These are phyloP conservation scores for Ceriops zippeliana DNA, from an alignment of 345 rosid species.

Conservation along the genomic window DNA sequence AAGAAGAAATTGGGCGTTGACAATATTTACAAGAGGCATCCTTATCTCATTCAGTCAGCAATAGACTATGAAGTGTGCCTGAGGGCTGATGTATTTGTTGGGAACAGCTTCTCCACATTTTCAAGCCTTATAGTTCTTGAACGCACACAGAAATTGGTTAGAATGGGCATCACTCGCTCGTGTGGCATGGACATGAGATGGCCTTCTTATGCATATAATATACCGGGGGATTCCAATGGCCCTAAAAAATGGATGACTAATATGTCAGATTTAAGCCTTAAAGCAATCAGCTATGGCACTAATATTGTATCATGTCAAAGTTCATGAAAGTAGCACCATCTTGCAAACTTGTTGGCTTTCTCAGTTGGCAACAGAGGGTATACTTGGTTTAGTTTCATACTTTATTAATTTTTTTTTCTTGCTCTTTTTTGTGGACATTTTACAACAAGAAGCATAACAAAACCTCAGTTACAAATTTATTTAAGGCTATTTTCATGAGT, in stretches of 20 bases:
- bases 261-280: constrained; percentile 73
- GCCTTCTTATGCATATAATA: constrained; percentile 89
- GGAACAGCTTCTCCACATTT: constrained; percentile 94
- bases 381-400: too few species aligned
- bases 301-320: constrained; percentile 61
- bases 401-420: too few species aligned
- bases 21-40: constrained; percentile 62
- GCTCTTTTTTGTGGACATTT: too few species aligned
- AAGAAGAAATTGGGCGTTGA: constrained; percentile 82
- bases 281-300: constrained; percentile 84
- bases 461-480: too few species aligned
- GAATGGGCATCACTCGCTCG: constrained; percentile 52
- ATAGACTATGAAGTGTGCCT: constrained; percentile 94
- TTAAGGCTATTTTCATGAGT: too few species aligned
- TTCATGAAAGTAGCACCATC: not conserved
- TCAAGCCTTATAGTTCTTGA: constrained; percentile 87
- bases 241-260: constrained; percentile 84
- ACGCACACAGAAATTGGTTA: constrained; percentile 72
- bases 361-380: not conserved
- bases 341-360: not conserved
- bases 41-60: constrained; percentile 89
- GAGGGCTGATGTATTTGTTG: constrained; percentile 80
- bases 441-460: too few species aligned
- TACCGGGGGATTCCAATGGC: constrained; percentile 54
- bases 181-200: constrained; percentile 53